Base-by-base conservation (phyloP, 2,329 filamentous ascomycete genomes). In the Phialophora verrucosa region DNA sequence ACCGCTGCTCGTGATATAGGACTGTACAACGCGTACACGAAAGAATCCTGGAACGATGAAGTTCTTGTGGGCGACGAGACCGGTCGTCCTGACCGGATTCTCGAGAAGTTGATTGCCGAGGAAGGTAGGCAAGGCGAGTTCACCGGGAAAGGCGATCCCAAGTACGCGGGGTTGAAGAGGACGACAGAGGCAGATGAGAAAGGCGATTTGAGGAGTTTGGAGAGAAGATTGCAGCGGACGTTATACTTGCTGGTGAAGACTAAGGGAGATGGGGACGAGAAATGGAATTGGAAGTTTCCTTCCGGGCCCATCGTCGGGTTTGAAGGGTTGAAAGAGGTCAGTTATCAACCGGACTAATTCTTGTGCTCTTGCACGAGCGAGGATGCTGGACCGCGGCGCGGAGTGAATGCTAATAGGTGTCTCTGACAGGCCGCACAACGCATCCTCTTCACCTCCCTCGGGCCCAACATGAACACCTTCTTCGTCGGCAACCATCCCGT, bases 381-480 rank as follows among this genome's bases (percentile, higher is more conserved):
- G 49, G 49, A 11, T 14, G 27, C 23, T 14, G 25, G 49, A 29
- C 27, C 23, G 23, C 23, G 23, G 12, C 23, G 23, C 23, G 23
- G 12, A 27, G 14, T 17, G 14, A 51, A 51, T 23, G 23, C 49
- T 51, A 51, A 51, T 14, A 51, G 5, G 11, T 51, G 14, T 51
- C 8, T 51, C 20, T 27, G 44, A 14, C 73, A 99, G 95, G 89
- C 91, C 53, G 93, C 94, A 44, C 87, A 92, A 76, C 87, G 93
- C 67, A 88, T 93, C 62, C 84, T 98, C 27, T 83, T 89, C 60
- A 85, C 91, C 74, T 84, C 92, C 3, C 93, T 90, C 10, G 95
- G 95, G 65, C 81, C 91, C 68, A 96, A 99, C 84, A 98, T 99
- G 93, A 98, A 98, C 83, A 97, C 93, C 63, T 99, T 95, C 93